Conservation (phyloP, 2,329 filamentous ascomycete genomes). For the Diaporthe humulicola region DNA sequence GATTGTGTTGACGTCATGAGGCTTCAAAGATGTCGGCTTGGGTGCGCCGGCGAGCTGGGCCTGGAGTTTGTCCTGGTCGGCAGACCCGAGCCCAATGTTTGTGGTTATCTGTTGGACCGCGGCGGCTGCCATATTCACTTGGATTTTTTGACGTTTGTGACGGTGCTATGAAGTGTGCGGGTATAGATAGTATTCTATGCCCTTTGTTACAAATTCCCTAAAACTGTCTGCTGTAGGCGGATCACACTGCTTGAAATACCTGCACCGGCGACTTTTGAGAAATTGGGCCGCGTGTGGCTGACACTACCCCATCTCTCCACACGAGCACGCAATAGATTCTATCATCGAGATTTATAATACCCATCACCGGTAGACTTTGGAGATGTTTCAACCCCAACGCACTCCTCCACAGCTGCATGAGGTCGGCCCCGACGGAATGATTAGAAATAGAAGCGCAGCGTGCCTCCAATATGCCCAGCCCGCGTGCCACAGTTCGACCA, state of each 20-base stretch:
- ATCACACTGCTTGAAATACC: not conserved
- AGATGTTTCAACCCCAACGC: not conserved
- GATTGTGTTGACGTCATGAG: constrained; percentile 20
- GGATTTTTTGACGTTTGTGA: not conserved
- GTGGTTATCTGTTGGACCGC: constrained; percentile 8
- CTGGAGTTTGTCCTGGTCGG: not conserved
- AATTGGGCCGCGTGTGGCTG: not conserved
- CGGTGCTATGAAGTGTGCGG: not conserved
- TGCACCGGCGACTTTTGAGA: constrained; percentile 7
- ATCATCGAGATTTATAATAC: constrained; percentile 18
- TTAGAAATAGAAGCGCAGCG: constrained; percentile 9
- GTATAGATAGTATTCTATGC: not conserved
- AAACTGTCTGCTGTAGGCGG: not conserved
- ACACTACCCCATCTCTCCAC: constrained; percentile 21
- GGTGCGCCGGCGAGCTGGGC: not conserved
- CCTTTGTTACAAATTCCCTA: not conserved
- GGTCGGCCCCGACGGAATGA: not conserved
- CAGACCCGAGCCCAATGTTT: not conserved
- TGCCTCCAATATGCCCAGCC: not conserved
- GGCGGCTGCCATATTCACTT: constrained; percentile 1
- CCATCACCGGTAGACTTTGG: not conserved
- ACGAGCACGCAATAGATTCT: constrained; percentile 15
- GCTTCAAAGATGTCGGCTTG: constrained; percentile 13
- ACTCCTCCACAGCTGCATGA: not conserved
- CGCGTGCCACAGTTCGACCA: not conserved